Base-by-base conservation (phyloP, 2,329 filamentous ascomycete genomes). In the Davidsoniella australis region DNA sequence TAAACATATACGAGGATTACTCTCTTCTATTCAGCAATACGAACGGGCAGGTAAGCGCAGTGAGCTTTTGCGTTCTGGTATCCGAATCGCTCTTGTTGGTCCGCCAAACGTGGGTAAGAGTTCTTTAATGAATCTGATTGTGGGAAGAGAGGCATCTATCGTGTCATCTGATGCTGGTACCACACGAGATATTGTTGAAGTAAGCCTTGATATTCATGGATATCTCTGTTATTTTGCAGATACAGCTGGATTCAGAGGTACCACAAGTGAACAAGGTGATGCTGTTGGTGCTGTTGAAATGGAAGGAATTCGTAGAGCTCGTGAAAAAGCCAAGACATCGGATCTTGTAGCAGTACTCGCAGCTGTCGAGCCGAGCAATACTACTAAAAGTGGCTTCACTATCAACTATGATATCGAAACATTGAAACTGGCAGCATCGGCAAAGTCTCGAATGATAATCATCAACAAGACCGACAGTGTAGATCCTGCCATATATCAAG, bases 81-180 rank as follows among this genome's bases (percentile, higher is more conserved):
- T 98, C 56, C 78, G 76, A 50, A 77, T 98, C 52, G 85, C 89
- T 1, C 69, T 98, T 2, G 68, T 98, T 0, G 91, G 91, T 0
- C 86, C 88, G 5, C 91, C 91, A 1, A 98, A 98, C 59, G 87
- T 81, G 0, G 91, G 91, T 12, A 98, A 98, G 63, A 95, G 88
- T 62, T 95, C 87, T 12, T 64, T 98, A 53, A 76, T 98, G 64
- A 98, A 98, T 60, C 70, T 80, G 18, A 75, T 98, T 46, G 85
- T 95, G 2, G 89, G 91, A 0, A 73, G 88, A 47, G 89, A 96
- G 61, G 91, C 91, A 2, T 93, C 88, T 3, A 98, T 98, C 57
- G 91, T 98, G 6, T 94, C 87, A 41, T 73, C 78, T 1, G 88
- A 96, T 65, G 87, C 87, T 38, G 91, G 91, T 0, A 98, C 91